Conservation (phyloP, 23 red algal genomes). For the Agarophyton chilense region DNA sequence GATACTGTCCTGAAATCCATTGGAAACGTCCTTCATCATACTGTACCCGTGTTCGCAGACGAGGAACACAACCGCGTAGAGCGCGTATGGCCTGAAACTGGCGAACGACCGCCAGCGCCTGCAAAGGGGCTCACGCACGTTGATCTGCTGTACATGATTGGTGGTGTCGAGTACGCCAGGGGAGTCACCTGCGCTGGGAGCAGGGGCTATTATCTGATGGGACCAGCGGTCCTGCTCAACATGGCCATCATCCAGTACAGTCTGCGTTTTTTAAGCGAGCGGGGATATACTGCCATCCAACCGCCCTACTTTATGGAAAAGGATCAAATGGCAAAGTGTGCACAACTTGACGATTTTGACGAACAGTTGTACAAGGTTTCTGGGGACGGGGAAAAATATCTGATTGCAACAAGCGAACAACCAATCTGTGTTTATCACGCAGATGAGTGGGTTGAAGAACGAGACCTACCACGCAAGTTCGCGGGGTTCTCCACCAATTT, state of each 20-base stretch:
- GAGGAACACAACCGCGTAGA: slow-evolving; percentile 92
- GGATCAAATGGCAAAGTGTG: slow-evolving; percentile 96
- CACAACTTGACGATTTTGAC: slow-evolving; percentile 99
- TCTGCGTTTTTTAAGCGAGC: slow-evolving; percentile 76
- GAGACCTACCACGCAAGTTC: slow-evolving; percentile 77
- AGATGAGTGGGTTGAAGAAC: slow-evolving; percentile 92
- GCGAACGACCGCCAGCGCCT: slow-evolving; percentile 40
- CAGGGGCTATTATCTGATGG: slow-evolving; percentile 96
- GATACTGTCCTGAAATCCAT: slow-evolving; percentile 78
- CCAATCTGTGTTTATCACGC: slow-evolving; percentile 91
- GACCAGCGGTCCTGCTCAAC: slow-evolving; percentile 89
- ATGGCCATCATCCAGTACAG: slow-evolving; percentile 92
- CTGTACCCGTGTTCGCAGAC: slow-evolving; percentile 76
- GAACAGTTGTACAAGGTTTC: slow-evolving; percentile 98
- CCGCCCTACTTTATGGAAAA: slow-evolving; percentile 98
- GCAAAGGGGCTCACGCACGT: slow-evolving; percentile 85
- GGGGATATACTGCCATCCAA: slow-evolving; percentile 80
- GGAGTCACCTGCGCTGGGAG: slow-evolving; percentile 86
- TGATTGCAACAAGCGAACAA: slow-evolving; percentile 98
- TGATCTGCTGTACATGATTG: slow-evolving; percentile 95
- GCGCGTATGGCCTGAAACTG: slow-evolving; percentile 79
- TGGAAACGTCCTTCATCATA: slow-evolving; percentile 92
- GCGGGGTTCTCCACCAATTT: slow-evolving; percentile 94
- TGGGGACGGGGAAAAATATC: slow-evolving; percentile 88
- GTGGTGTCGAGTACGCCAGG: slow-evolving; percentile 91